Percentiles rank a stretch among this genome's conserved stretches.
Evolutionary conservation across 2,329 filamentous ascomycete genomes (phyloP).

Genomic region (Sporothrix humicola): DNA sequence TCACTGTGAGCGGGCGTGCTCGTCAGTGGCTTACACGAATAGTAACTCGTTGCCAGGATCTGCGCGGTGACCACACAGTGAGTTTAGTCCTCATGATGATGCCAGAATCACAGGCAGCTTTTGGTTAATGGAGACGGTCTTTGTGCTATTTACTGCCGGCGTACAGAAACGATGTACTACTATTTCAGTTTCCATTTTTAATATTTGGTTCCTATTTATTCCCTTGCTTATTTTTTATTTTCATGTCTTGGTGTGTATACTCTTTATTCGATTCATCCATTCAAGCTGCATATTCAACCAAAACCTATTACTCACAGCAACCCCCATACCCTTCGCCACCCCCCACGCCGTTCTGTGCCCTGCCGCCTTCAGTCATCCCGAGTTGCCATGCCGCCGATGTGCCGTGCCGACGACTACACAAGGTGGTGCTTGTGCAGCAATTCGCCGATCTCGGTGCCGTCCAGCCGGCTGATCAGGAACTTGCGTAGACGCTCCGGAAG

Average conservation of each 20-base stretch:
- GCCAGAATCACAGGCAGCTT: too few species aligned
- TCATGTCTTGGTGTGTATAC: not conserved
- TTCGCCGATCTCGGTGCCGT: slow-evolving; percentile 37
- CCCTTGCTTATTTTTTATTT: not conserved
- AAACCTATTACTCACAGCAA: not conserved
- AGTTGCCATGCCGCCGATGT: not conserved
- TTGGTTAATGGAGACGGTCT: too few species aligned
- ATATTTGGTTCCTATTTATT: too few species aligned
- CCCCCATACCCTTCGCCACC: not conserved
- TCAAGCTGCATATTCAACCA: too few species aligned
- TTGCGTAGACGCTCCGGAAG: slow-evolving; percentile 37
- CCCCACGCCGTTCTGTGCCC: not conserved
- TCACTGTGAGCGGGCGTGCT: too few species aligned
- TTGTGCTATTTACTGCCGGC: too few species aligned
- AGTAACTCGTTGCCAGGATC: not conserved
- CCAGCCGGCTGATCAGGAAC: slow-evolving; percentile 34
- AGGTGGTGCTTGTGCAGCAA: slow-evolving; percentile 38
- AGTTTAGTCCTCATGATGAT: too few species aligned
- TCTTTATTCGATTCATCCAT: not conserved
- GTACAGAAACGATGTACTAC: too few species aligned
- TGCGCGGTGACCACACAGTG: too few species aligned
- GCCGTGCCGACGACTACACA: slow-evolving; percentile 22
- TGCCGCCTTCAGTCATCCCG: not conserved
- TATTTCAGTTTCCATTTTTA: too few species aligned
- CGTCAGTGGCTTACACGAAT: too few species aligned